Percentiles rank a stretch among this genome's conserved stretches.
These are phyloP conservation scores for Candida koratica DNA, from an alignment of 805 yeast genomes.

Conservation along the genomic window DNA sequence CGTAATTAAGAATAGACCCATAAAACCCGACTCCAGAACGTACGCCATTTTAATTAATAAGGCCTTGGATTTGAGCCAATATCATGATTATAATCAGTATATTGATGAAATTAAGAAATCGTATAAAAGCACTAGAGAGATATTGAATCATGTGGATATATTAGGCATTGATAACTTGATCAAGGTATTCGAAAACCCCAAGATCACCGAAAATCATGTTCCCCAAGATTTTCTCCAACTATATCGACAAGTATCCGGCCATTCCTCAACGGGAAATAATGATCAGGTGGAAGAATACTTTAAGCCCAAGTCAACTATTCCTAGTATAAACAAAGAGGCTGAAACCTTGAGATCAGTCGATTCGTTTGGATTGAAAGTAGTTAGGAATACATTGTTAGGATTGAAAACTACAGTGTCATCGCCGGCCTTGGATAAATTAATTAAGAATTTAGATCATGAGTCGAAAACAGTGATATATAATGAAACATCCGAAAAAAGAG, in stretches of 20 bases:
- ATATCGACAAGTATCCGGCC: constrained; percentile 22
- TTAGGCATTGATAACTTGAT: constrained; percentile 47
- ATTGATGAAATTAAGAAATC: constrained; percentile 12
- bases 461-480: constrained; percentile 26
- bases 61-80: constrained; percentile 15
- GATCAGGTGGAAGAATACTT: constrained; percentile 28
- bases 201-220: constrained; percentile 25
- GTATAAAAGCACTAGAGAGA: constrained; percentile 14
- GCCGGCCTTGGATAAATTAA: constrained; percentile 22
- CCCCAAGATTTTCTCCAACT: constrained; percentile 32
- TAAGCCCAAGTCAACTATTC: constrained; percentile 23
- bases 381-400: constrained; percentile 65
- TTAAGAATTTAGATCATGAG: constrained; percentile 28
- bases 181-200: constrained; percentile 25
- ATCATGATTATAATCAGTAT: constrained; percentile 13
- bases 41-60: constrained; percentile 56
- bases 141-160: constrained; percentile 49
- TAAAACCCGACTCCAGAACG: constrained; percentile 50
- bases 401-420: constrained; percentile 18
- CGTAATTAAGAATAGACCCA: constrained; percentile 21
- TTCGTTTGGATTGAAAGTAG: constrained; percentile 72
- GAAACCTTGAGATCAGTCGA: constrained; percentile 62
- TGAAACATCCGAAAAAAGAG: constrained; percentile 41
- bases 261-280: constrained; percentile 1
- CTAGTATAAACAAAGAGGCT: constrained; percentile 50